Conservation (phyloP, 1,139 yeast genomes). For the Lodderomyces pseudojiufengensis region DNA sequence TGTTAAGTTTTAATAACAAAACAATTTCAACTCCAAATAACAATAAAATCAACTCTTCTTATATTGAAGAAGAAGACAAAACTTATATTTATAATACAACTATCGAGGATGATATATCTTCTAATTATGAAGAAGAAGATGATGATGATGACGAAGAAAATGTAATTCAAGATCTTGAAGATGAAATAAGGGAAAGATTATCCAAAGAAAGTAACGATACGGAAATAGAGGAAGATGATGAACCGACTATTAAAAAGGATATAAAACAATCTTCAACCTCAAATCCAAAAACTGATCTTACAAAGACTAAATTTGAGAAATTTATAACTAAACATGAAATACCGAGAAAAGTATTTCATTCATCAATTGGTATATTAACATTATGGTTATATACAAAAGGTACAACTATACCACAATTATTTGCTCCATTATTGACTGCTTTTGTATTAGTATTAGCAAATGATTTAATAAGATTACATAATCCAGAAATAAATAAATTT, state of each 20-base stretch:
- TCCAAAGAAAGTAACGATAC: not conserved
- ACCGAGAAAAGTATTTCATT: conserved; percentile 82
- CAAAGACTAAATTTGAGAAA: conserved; percentile 15
- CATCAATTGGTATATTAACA: conserved; percentile 81
- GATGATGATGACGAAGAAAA: conserved; percentile 14
- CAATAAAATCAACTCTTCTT: conserved; percentile 28
- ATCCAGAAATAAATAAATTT: conserved; percentile 55
- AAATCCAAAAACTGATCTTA: not conserved
- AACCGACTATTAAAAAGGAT: not conserved
- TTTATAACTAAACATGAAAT: conserved; percentile 77
- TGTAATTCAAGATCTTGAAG: conserved; percentile 4
- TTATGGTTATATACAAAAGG: conserved; percentile 69
- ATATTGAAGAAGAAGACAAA: conserved; percentile 38
- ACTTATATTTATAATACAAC: conserved; percentile 26
- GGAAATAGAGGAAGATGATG: conserved; percentile 6
- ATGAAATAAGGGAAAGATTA: conserved; percentile 1
- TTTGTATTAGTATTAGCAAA: conserved; percentile 55
- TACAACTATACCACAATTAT: conserved; percentile 49
- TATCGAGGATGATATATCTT: conserved; percentile 15
- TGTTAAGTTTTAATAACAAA: conserved; percentile 24
- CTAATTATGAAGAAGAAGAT: conserved; percentile 15
- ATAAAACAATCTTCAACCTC: no score
- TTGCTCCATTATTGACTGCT: conserved; percentile 53
- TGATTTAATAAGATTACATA: conserved; percentile 66
- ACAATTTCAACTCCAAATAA: conserved; percentile 22